Base-by-base conservation (phyloP, 306 rosid genomes). In the Urtica urens region DNA sequence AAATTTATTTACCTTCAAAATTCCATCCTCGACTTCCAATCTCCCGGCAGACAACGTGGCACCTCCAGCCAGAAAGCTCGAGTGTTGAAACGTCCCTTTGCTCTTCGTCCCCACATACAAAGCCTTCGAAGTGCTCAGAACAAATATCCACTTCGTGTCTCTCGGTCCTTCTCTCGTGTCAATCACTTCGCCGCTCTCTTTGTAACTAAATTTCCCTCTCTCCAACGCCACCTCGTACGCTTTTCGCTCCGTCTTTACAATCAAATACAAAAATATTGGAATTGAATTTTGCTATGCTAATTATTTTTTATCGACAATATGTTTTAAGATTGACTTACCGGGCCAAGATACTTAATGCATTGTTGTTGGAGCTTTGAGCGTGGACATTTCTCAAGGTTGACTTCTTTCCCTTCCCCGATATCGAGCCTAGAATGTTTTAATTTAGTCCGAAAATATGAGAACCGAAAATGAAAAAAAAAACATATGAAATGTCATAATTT, bases 11-110 rank as follows among this genome's bases (percentile, higher is more conserved):
- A 86, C 93, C 96, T 74, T 86, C 18, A 86, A 79, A 75, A 72
- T 52, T 21, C 94, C 96, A 26, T 68, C 44, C 24, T 81, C 83
- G 10, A 46, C 78, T 40, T 73, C 78, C 58, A 86, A 72, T 72
- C 93, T 72, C 59, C 96, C 96, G 1, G 83, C 96, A 5, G 96
- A 79, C 55, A 86, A 72, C 19, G 96, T 82, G 26, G 96, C 96
- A 35, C 93, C 96, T 1, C 96, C 96, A 28, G 96, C 93, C 60
- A 86, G 71, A 71, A 86, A 86, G 60, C 96, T 86, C 27, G 96
- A 86, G 66, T 86, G 96, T 63, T 86, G 96, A 74, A 86, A 86
- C 33, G 96, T 86, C 38, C 93, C 96, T 59, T 77, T 86, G 69
- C 23, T 76, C 74, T 82, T 82, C 66, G 48, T 60, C 57, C 93